A percentile compares a stretch with the other conserved stretches of the same genome.
phyloP scores from a whole-genome alignment of 768 basidiomycete species.

The Mycena capillaripes region DNA sequence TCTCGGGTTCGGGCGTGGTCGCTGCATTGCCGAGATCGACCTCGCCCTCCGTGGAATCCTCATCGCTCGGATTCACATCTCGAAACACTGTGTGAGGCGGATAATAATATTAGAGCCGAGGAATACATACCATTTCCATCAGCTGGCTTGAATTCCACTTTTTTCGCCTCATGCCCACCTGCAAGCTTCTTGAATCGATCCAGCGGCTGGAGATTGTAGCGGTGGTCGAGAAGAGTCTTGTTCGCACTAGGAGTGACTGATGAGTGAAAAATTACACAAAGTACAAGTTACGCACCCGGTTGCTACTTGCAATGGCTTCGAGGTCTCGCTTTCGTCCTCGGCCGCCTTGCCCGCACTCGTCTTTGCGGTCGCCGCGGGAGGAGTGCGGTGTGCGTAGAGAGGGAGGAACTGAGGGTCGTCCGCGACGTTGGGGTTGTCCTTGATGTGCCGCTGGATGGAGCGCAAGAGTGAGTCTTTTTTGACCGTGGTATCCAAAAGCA shows the following conservation, averaged over 20 bases:
- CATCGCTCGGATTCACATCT: no score
- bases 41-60: no score
- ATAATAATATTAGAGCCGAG: no score
- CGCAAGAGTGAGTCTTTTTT: background rate
- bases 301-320: background rate
- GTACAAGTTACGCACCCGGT: background rate
- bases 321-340: background rate
- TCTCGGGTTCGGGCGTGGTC: no score
- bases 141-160: no score
- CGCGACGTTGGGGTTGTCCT: no score
- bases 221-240: background rate
- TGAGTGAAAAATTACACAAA: background rate
- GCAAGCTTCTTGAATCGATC: background rate
- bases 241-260: background rate
- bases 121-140: no score
- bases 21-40: no score
- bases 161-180: no score
- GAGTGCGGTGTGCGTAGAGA: background rate
- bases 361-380: background rate
- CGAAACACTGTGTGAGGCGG: no score
- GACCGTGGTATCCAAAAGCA: background rate
- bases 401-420: background rate
- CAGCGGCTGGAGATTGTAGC: background rate
- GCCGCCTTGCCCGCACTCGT: background rate
- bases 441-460: background rate